Evolutionary conservation across 1,139 yeast genomes (phyloP), one percentile per base, ranked within the genome.

Genomic region (Yamadazyma atlantica): DNA sequence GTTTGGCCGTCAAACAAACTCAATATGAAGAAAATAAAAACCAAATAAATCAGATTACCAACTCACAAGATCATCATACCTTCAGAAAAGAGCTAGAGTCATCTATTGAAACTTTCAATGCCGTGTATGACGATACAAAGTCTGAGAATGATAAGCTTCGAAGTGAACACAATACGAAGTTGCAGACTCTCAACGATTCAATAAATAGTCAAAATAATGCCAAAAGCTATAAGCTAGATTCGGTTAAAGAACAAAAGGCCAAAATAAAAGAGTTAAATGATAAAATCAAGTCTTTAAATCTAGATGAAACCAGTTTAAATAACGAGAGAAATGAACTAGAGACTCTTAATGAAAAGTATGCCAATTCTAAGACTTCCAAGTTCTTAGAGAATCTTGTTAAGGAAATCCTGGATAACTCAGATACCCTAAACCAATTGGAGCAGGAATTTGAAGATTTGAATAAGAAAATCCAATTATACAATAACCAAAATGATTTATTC

Each of bases 401-500:
- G 4, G 62, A 68, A n/a, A 66, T 82, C 1, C 59, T 63, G 7
- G 44, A 49, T 0, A 65, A 73, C 9, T 75, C 73, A 36, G 49
- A 56, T 1, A 56, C 61, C 29, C 58, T 83, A 6, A 40, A 60
- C 1, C 49, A 57, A 7, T 40, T 78, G 11, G 94, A 84, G 46
- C 58, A 54, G 21, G 77, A 78, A 18, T 51, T 79, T 15, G 94
- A 85, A 10, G 68, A 67, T 1, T 49, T 81, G 16, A 75, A 76
- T 39, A 69, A 68, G 15, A 71, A 75, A 30, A 65, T 85, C 6
- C 58, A 75, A 4, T 57, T 64, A 13, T 71, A 76, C 12, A 81
- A 77, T 46, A 73, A 73, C 44, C 84, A 80, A 51, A 69, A 85
- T 1, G 92, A 81, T 37, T 50, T 73, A 2, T 63, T 75, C 42